These are phyloP conservation scores for Verticillium nonalfalfae DNA, from an alignment of 2,329 filamentous ascomycete species.

Conservation along the genomic window DNA sequence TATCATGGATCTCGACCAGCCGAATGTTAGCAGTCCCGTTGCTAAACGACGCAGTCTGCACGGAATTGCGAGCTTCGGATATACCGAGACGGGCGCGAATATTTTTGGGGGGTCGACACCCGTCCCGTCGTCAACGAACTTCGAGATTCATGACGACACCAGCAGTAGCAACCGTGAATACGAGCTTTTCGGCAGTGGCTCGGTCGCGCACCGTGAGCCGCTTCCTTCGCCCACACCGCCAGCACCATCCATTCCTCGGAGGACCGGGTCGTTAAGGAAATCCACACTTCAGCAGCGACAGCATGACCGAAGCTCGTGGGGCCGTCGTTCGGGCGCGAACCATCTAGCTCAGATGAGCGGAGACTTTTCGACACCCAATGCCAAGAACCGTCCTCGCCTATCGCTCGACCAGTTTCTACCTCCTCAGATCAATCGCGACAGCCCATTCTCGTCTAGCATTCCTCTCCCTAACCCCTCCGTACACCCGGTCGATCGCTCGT, in stretches of 20 bases:
- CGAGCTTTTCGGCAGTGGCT: constrained; percentile 36
- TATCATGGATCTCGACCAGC: constrained; percentile 79
- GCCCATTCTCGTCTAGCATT: constrained; percentile 53
- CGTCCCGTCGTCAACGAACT: constrained; percentile 32
- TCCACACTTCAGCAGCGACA: constrained; percentile 84
- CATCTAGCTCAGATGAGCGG: constrained; percentile 42
- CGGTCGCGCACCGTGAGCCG: constrained; percentile 30
- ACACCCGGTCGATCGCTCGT: constrained; percentile 35
- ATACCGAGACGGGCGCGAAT: constrained; percentile 34
- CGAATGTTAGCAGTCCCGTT: constrained; percentile 74
- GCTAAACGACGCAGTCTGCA: constrained; percentile 88
- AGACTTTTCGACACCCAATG: constrained; percentile 50
- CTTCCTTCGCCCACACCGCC: constrained; percentile 35
- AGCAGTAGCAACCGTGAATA: constrained; percentile 38
- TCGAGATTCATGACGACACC: constrained; percentile 34
- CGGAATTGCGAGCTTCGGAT: constrained; percentile 56
- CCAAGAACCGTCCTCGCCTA: constrained; percentile 62
- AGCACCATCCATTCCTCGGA: constrained; percentile 53
- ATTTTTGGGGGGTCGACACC: constrained; percentile 61
- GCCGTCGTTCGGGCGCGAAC: constrained; percentile 51
- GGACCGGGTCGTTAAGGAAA: constrained; percentile 72
- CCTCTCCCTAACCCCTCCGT: constrained; percentile 46
- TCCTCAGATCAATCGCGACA: constrained; percentile 53
- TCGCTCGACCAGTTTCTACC: constrained; percentile 75
- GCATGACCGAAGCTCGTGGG: constrained; percentile 60